Conservation (phyloP, 2,329 filamentous ascomycete species). For the Trichoderma sp. region DNA sequence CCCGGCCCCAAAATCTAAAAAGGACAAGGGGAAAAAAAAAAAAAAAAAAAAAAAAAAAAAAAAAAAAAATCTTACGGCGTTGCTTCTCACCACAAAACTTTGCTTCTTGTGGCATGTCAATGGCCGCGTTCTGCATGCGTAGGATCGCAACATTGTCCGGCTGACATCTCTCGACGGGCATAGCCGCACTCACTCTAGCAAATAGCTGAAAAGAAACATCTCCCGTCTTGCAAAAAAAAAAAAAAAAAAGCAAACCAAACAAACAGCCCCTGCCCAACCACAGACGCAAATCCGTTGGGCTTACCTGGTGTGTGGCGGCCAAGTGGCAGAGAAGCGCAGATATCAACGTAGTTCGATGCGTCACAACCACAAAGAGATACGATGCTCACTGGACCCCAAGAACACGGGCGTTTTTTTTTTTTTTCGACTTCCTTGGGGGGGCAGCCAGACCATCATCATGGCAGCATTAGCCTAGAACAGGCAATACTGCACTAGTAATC, state of each 20-base stretch:
- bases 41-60: no score
- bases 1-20: not conserved
- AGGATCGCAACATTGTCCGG: constrained; percentile 13
- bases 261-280: not conserved
- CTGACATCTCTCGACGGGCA: constrained; percentile 9
- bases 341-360: not conserved
- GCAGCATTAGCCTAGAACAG: not conserved
- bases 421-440: no score
- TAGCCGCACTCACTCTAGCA: not conserved
- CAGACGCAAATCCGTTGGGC: not conserved
- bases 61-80: not conserved
- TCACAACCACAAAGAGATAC: not conserved
- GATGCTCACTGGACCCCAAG: no score
- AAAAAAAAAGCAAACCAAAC: no score
- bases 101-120: not conserved
- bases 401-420: not conserved
- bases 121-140: not conserved
- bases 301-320: not conserved
- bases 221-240: not conserved
- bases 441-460: not conserved
- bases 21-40: no score
- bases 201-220: constrained; percentile 8
- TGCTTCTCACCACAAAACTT: not conserved
- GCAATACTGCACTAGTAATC: not conserved
- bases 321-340: not conserved